Conservation (phyloP, 2,329 filamentous ascomycete species). For the Trematosphaeria pertusa region DNA sequence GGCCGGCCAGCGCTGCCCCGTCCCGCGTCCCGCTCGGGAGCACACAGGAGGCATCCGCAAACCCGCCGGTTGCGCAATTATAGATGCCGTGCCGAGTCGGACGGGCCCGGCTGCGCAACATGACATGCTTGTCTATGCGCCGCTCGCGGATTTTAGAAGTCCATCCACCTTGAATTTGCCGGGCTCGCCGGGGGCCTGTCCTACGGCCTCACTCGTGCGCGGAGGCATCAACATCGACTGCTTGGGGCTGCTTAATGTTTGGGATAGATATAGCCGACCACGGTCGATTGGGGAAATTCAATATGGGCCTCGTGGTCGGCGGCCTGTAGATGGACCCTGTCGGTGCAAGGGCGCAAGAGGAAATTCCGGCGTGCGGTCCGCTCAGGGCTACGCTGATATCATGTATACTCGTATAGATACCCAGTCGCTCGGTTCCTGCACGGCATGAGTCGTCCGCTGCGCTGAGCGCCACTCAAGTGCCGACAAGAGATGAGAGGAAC, state of each 20-base stretch:
- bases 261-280: slow-evolving; percentile 16
- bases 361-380: slow-evolving; percentile 10
- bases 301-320: slow-evolving; percentile 17
- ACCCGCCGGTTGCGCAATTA: slow-evolving; percentile 8
- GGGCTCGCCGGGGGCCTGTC: background rate
- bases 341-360: slow-evolving; percentile 4
- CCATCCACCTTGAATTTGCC: slow-evolving; percentile 1
- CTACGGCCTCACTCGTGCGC: slow-evolving; percentile 13
- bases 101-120: slow-evolving; percentile 12
- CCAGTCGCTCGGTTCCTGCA: slow-evolving; percentile 24
- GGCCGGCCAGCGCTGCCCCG: slow-evolving; percentile 2
- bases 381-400: slow-evolving; percentile 9
- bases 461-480: slow-evolving; percentile 17
- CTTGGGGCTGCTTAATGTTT: slow-evolving; percentile 12
- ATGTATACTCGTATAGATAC: slow-evolving; percentile 19
- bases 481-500: slow-evolving; percentile 19
- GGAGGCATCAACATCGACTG: slow-evolving; percentile 1
- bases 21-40: slow-evolving; percentile 9
- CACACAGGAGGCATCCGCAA: slow-evolving; percentile 3
- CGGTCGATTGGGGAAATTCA: slow-evolving; percentile 4
- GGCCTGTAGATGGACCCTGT: slow-evolving; percentile 11
- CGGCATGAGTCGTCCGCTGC: slow-evolving; percentile 15
- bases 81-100: slow-evolving; percentile 3
- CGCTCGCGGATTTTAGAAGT: slow-evolving; percentile 2
- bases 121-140: slow-evolving; percentile 9